These are phyloP conservation scores for Colletotrichum karsti DNA, from an alignment of 2,329 filamentous ascomycete species.

Conservation along the genomic window DNA sequence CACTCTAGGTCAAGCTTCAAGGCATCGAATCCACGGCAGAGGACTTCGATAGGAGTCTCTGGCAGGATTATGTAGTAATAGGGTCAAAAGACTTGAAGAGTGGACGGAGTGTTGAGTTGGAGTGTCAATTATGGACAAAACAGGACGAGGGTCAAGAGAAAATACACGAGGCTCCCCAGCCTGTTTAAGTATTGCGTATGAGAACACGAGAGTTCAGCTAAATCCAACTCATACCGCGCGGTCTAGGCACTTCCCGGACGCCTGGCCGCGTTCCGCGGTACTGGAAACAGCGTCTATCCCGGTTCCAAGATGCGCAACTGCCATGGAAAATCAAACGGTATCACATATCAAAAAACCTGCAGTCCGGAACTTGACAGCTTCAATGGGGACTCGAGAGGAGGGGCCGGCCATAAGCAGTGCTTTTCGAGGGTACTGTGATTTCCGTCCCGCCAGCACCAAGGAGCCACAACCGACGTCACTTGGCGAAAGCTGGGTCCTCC, in stretches of 20 bases:
- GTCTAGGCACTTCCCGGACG: not conserved
- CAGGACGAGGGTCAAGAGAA: not conserved
- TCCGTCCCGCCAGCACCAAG: not conserved
- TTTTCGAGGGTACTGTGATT: not conserved
- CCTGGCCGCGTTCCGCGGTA: constrained; percentile 23
- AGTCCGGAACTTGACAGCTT: constrained; percentile 16
- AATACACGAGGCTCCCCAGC: not conserved
- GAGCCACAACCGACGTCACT: constrained; percentile 21
- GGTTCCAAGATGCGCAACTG: not conserved
- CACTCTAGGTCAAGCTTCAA: constrained; percentile 13
- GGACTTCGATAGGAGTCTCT: not conserved
- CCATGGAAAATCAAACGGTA: not conserved
- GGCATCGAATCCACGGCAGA: constrained; percentile 19
- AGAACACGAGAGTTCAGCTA: not conserved
- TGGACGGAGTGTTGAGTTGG: not conserved
- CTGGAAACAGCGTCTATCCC: constrained; percentile 7
- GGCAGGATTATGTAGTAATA: not conserved
- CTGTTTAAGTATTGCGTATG: not conserved
- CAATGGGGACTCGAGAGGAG: not conserved
- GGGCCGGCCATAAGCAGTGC: not conserved
- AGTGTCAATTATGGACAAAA: not conserved
- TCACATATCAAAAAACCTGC: constrained; percentile 24
- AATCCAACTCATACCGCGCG: not conserved
- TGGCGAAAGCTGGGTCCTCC: not conserved
- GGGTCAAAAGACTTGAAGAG: not conserved